Evolutionary conservation across 768 basidiomycete genomes (phyloP), one percentile per base, ranked within the genome.

Genomic region (Russula brevipes): DNA sequence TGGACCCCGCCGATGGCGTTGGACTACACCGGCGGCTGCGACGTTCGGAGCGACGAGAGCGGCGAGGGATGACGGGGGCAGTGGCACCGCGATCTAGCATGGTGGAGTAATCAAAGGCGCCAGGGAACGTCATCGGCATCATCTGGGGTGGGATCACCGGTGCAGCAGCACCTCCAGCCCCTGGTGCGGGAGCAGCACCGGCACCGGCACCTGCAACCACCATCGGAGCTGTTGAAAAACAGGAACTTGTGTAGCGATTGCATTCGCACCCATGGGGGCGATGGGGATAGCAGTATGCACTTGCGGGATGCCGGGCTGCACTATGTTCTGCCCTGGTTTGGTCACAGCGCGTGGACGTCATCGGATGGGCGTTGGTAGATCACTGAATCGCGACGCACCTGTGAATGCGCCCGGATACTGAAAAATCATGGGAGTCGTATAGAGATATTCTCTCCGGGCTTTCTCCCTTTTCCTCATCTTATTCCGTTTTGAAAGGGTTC

Each of bases 401-500:
- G 65, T 14, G 30, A 45, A 45, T 30, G 62, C 53, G 35, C 57
- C 57, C 0, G 65, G 65, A 54, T 66, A 64, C 47, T 66, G 65
- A 24, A 64, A 36, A 11, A 66, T 52, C 62, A 66, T 59, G 42
- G 65, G 65, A 16, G 65, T 66, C 2, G 61, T 54, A 36, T 66
- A 66, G 44, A 64, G 53, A 58, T 66, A 66, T 17, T 66, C 61
- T 45, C 61, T 58, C 5, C 64, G 45, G 4, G 24, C 52, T 19
- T 64, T 49, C 57, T 66, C 57, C 36, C 65, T 64, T 52, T 59
- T 66, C 53, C 33, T 64, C 61, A 64, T 47, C 9, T 54, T 54
- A 57, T 17, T 38, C 33, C 63, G 53, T n/a, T 51, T 60, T 61
- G n/a, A 66, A 64, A 1, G 65, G 65, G 42, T 66, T 66, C 65